Conservation (phyloP, 2,329 filamentous ascomycete genomes). For the Helotiales sp. region DNA sequence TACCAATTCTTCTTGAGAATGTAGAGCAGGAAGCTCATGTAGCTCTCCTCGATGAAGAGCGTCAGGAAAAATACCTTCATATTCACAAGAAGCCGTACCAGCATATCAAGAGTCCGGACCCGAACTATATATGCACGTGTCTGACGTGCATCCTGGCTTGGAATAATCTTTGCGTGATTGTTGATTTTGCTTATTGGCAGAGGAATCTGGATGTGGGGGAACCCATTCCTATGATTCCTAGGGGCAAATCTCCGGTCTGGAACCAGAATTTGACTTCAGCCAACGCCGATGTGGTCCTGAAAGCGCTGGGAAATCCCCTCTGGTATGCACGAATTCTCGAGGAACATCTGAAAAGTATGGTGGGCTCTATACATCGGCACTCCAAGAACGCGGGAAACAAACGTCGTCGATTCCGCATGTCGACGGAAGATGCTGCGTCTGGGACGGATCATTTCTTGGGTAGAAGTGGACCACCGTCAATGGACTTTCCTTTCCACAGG, state of each 20-base stretch:
- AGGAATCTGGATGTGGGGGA: conserved; percentile 48
- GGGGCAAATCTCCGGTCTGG: conserved; percentile 38
- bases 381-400: conserved; percentile 48
- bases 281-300: conserved; percentile 42
- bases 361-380: conserved; percentile 47
- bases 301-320: conserved; percentile 47
- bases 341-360: conserved; percentile 47
- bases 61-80: conserved; percentile 39
- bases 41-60: conserved; percentile 41
- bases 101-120: conserved; percentile 50
- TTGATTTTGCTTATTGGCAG: conserved; percentile 60
- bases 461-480: conserved; percentile 48
- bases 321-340: conserved; percentile 52
- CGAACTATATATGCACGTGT: conserved; percentile 53
- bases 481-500: conserved; percentile 54
- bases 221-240: conserved; percentile 51
- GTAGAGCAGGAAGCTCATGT: conserved; percentile 39
- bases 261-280: background rate
- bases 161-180: conserved; percentile 53
- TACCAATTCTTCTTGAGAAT: conserved; percentile 46
- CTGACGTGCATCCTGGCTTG: conserved; percentile 56
- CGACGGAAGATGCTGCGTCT: conserved; percentile 42
- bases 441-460: conserved; percentile 53
- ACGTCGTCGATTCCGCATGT: conserved; percentile 46
- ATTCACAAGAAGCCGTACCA: conserved; percentile 53